phyloP scores from a whole-genome alignment of 257 asterid species.

The Craterostigma plantagineum region DNA sequence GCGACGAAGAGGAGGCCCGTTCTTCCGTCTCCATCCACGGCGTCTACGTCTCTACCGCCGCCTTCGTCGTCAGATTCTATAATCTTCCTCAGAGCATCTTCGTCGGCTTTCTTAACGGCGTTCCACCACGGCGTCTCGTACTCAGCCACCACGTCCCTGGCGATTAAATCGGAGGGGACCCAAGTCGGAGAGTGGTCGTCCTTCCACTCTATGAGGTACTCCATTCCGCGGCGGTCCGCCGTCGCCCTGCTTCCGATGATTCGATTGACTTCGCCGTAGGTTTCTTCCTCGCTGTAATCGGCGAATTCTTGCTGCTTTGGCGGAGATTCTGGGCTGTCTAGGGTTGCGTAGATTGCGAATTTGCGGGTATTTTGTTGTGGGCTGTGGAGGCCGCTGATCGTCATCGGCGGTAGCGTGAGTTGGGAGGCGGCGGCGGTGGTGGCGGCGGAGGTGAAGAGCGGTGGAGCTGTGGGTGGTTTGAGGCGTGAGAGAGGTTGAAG shows the following conservation, averaged over 20 bases:
- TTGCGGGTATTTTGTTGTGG: conserved; percentile 8
- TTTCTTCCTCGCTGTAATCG: conserved; percentile 45
- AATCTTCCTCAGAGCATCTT: conserved; percentile 20
- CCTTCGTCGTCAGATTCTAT: conserved; percentile 32
- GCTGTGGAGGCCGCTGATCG: conserved; percentile 13
- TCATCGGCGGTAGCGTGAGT: conserved; percentile 12
- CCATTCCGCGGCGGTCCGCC: conserved; percentile 44
- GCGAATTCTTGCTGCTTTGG: conserved; percentile 16
- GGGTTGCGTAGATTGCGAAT: conserved; percentile 31
- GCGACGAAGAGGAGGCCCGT: conserved; percentile 76
- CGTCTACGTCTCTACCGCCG: conserved; percentile 64
- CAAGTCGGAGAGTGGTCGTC: conserved; percentile 87
- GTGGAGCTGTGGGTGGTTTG: conserved; percentile 14
- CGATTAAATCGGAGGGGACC: conserved; percentile 83
- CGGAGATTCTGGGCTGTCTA: conserved; percentile 24
- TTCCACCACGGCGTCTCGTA: conserved; percentile 94
- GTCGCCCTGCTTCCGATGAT: conserved; percentile 64
- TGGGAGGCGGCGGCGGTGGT: conserved; percentile 13
- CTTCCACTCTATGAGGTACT: conserved; percentile 79
- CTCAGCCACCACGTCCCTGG: conserved; percentile 71
- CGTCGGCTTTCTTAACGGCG: conserved; percentile 71
- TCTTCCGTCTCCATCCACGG: conserved; percentile 70
- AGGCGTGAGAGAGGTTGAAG: conserved; percentile 49
- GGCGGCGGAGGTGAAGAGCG: conserved; percentile 17
- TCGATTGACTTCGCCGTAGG: conserved; percentile 63